Conservation (phyloP, 371 early-diverging fungal species). For the Mucor lusitanicus region DNA sequence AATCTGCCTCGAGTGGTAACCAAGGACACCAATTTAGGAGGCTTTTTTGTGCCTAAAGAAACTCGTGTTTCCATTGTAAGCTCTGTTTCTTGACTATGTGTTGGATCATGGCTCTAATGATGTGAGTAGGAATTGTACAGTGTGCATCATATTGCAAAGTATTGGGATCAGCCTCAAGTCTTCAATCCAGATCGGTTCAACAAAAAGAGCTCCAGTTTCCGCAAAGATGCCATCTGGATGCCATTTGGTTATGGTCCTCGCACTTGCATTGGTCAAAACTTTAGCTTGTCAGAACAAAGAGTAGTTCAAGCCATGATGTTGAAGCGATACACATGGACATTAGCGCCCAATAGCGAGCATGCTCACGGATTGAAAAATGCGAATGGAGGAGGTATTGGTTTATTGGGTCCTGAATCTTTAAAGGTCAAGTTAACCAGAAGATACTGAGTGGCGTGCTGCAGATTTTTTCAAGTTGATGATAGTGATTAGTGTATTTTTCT, state of each 20-base stretch:
- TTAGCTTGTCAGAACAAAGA: conserved; percentile 50
- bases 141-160: conserved; percentile 24
- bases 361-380: conserved; percentile 26
- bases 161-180: conserved; percentile 28
- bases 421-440: conserved; percentile 24
- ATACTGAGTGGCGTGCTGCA: conserved; percentile 6
- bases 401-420: conserved; percentile 29
- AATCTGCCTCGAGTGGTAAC: conserved; percentile 31
- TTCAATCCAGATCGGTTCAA: conserved; percentile 38
- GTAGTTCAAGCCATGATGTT: conserved; percentile 43
- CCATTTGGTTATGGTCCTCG: conserved; percentile 42
- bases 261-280: conserved; percentile 44
- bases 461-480: not conserved
- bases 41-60: conserved; percentile 46
- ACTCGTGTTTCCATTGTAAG: conserved; percentile 32
- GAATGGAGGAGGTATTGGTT: conserved; percentile 24
- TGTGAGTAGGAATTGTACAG: conserved; percentile 23
- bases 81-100: not conserved
- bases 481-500: not conserved
- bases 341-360: conserved; percentile 29
- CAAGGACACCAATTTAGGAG: conserved; percentile 40
- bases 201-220: not conserved
- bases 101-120: not conserved
- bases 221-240: conserved; percentile 25
- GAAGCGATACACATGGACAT: conserved; percentile 26